These are phyloP conservation scores for Evernia prunastri DNA, from an alignment of 495 filamentous ascomycete species.

Conservation along the genomic window DNA sequence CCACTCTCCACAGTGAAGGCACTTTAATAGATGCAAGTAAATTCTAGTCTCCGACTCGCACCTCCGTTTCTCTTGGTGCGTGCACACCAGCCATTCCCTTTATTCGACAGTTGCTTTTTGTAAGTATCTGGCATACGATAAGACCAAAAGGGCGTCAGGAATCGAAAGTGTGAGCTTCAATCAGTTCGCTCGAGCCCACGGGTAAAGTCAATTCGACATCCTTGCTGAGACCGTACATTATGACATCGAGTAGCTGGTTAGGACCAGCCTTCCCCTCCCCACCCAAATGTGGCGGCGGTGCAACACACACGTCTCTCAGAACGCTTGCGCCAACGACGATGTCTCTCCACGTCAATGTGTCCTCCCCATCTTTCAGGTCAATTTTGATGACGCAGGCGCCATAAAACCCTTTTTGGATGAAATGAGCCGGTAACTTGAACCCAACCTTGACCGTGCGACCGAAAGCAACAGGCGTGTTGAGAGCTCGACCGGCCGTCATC, in stretches of 20 bases:
- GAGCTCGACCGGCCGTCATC: neutral
- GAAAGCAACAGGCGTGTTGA: neutral
- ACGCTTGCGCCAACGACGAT: neutral
- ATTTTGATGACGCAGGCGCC: neutral
- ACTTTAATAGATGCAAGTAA: no score
- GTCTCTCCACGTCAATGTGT: neutral
- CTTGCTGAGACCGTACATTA: neutral
- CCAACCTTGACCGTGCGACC: neutral
- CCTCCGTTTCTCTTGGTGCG: no score
- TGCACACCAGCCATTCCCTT: no score
- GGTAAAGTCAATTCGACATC: neutral
- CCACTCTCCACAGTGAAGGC: no score
- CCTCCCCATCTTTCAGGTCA: neutral
- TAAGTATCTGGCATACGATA: neutral
- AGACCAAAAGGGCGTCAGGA: neutral
- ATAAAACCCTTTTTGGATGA: neutral
- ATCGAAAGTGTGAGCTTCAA: neutral
- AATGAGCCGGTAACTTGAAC: neutral
- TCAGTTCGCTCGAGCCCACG: neutral
- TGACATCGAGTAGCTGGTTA: neutral
- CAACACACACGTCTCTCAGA: neutral
- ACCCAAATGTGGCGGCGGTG: neutral
- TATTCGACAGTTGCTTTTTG: no score
- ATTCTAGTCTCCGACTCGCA: no score
- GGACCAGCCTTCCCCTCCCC: neutral